phyloP scores from a whole-genome alignment of 345 rosid genomes.

The Brassica napus region Da-Ae NC_063452.1:61037001-61037500 shows the following conservation, averaged over 20 bases:
- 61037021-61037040: background rate
- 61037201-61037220: constrained; percentile 3
- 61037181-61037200: background rate
- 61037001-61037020: background rate
- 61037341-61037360: constrained; percentile 25
- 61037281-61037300: constrained; percentile 14
- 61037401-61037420: constrained; percentile 5
- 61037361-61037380: constrained; percentile 28
- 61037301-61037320: constrained; percentile 25
- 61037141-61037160: constrained; percentile 1
- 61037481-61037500: constrained; percentile 5
- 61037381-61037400: constrained; percentile 28
- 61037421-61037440: constrained; percentile 1
- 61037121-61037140: background rate
- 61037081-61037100: background rate
- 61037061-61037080: background rate
- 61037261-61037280: constrained; percentile 32
- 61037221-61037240: constrained; percentile 1
- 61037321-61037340: constrained; percentile 39
- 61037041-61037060: background rate
- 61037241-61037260: constrained; percentile 7
- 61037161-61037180: background rate
- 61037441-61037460: constrained; percentile 1
- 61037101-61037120: background rate
- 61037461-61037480: constrained; percentile 12